These are phyloP conservation scores for Syzygium malaccense DNA, from an alignment of 441 rosid genomes.

Conservation along the genomic window DNA sequence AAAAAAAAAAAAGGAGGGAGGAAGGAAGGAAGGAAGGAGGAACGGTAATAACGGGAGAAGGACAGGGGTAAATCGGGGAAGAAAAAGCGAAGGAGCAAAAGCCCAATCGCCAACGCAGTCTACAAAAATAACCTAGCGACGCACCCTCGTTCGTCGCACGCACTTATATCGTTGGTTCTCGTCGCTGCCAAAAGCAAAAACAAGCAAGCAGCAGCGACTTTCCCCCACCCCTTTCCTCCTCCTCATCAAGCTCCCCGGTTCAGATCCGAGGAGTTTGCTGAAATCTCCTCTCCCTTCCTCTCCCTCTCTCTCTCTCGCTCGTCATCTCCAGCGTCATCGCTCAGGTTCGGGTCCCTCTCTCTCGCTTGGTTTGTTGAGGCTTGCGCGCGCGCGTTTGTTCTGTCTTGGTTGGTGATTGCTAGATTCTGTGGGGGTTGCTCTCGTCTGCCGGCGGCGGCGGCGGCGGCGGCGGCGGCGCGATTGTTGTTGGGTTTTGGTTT, in stretches of 20 bases:
- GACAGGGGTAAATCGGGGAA: background rate
- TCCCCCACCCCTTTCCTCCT: background rate
- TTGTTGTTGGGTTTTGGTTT: background rate
- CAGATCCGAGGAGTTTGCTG: background rate
- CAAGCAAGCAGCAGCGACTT: background rate
- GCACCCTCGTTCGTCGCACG: background rate
- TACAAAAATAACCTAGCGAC: background rate
- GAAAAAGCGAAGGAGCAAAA: background rate
- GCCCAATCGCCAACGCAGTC: background rate
- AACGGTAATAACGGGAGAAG: background rate
- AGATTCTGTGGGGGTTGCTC: background rate
- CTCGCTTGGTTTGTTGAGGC: background rate
- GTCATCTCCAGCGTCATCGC: background rate
- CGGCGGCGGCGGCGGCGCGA: background rate
- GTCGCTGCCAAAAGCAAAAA: background rate
- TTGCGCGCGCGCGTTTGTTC: background rate
- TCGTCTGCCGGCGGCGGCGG: background rate
- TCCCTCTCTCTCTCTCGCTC: background rate
- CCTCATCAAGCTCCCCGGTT: background rate
- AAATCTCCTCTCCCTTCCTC: background rate
- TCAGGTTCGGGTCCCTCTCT: background rate
- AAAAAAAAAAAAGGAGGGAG: background rate
- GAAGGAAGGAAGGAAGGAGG: rapidly evolving
- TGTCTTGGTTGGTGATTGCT: background rate
- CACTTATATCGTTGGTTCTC: background rate